Evolutionary conservation across 2,329 filamentous ascomycete genomes (phyloP), one percentile per base, ranked within the genome.

Genomic region (Zymoseptoria brevis): DNA sequence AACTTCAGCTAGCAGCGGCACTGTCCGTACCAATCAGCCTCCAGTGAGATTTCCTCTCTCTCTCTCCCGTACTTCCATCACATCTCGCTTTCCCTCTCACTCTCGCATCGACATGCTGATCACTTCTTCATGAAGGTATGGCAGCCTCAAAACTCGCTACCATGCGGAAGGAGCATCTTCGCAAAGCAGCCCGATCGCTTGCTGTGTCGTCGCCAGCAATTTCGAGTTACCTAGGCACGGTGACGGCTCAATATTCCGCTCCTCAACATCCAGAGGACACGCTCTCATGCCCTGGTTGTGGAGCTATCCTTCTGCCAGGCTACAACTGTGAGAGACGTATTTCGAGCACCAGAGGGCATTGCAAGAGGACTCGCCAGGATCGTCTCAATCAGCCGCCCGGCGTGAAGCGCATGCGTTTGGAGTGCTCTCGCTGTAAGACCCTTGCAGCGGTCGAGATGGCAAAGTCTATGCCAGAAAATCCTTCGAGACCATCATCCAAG

Each of bases 281-380:
- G 62, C 80, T 80, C 58, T 74, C 79, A 22, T 88, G 86, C 71
- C 77, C 75, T 54, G 78, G 79, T 55, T 88, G 86, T 67, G 85
- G 86, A 16, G 78, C 81, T 61, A 83, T 87, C 48, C 78, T 85
- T 74, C 74, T 85, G 3, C 74, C 77, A 1, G 83, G 83, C 29
- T 64, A 61, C 60, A 62, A 60, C 30, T 62, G 64, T 55, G 48
- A 54, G 21, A 50, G 58, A 24, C 29, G 35, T 16, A 29, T 19
- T 21, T 56, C 52, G 26, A 35, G 29, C 50, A 19, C 3, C 16
- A 50, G 19, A 22, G 19, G 26, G 19, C 19, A 50, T 26, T n/a
- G 35, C 35, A 54, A 53, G 41, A 48, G 56, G 8, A 57, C 54
- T 54, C 55, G 59, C 11, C 54, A 58, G 52, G 53, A 60, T 24